Conservation (phyloP, 768 basidiomycete genomes). For the Mycena vitilis region DNA sequence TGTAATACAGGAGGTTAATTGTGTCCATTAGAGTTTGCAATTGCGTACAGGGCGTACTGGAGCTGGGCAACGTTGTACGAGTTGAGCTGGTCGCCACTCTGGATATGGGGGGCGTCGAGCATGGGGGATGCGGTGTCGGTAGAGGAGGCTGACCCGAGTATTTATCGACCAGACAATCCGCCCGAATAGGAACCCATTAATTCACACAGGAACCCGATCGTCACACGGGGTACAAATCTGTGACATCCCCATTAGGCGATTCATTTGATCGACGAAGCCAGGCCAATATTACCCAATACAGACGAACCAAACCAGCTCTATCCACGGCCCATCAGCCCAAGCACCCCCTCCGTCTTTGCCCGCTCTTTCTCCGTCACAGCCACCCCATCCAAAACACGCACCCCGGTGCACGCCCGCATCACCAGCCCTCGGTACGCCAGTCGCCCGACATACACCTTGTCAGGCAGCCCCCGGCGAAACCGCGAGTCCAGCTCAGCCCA, state of each 20-base stretch:
- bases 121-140: conserved; percentile 48
- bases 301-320: conserved; percentile 16
- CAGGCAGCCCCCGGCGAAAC: conserved; percentile 91
- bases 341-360: conserved; percentile 79
- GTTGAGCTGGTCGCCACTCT: conserved; percentile 59
- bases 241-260: background rate
- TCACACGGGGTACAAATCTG: too few relatives aligned
- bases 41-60: conserved; percentile 64
- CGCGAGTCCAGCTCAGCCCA: conserved; percentile 88
- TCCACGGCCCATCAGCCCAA: conserved; percentile 57
- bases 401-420: conserved; percentile 76
- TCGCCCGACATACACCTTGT: conserved; percentile 87
- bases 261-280: conserved; percentile 7
- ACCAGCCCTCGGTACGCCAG: conserved; percentile 91
- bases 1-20: conserved; percentile 22
- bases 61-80: conserved; percentile 74
- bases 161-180: conserved; percentile 38
- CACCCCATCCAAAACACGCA: conserved; percentile 89
- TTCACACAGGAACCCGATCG: conserved; percentile 21
- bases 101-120: conserved; percentile 64
- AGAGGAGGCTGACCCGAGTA: conserved; percentile 25
- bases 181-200: conserved; percentile 34
- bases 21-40: conserved; percentile 12
- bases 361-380: conserved; percentile 86
- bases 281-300: background rate